phyloP scores from a whole-genome alignment of 495 filamentous ascomycete genomes.

The Aspergillus haitiensis region DNA sequence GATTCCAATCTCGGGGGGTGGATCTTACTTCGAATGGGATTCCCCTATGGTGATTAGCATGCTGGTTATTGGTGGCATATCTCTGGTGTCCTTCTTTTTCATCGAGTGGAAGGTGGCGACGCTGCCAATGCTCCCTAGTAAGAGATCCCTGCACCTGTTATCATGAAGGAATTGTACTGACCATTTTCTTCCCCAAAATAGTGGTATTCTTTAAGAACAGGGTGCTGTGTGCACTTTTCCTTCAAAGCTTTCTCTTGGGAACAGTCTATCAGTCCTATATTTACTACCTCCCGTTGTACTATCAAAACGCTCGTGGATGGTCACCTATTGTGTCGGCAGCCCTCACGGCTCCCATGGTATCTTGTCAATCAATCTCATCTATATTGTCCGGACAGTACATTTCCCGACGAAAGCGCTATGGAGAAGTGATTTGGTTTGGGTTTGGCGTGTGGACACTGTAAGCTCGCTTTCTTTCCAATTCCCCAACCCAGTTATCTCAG shows the following conservation, averaged over 20 bases:
- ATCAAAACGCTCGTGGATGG: slow-evolving; percentile 55
- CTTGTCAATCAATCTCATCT: slow-evolving; percentile 52
- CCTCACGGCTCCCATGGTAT: slow-evolving; percentile 54
- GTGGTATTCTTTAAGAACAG: slow-evolving; percentile 57
- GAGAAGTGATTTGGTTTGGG: slow-evolving; percentile 57
- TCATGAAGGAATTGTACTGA: slow-evolving; percentile 15
- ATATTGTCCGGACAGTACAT: slow-evolving; percentile 59
- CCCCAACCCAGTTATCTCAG: not conserved
- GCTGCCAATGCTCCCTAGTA: slow-evolving; percentile 62
- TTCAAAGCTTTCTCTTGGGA: slow-evolving; percentile 62
- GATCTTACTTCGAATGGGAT: slow-evolving; percentile 59
- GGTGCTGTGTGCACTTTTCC: slow-evolving; percentile 52
- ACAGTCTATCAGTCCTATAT: slow-evolving; percentile 58
- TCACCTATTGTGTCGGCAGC: slow-evolving; percentile 51
- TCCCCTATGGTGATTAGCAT: slow-evolving; percentile 63
- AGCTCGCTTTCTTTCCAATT: slow-evolving; percentile 16
- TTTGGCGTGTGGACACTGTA: slow-evolving; percentile 55
- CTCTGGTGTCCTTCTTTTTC: slow-evolving; percentile 50
- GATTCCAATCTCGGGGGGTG: slow-evolving; percentile 64
- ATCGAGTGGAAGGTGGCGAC: slow-evolving; percentile 59
- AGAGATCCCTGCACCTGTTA: slow-evolving; percentile 12
- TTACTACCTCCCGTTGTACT: slow-evolving; percentile 55
- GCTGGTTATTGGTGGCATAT: slow-evolving; percentile 52
- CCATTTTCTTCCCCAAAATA: slow-evolving; percentile 4
- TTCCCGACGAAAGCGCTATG: slow-evolving; percentile 55